A percentile compares a stretch with the other conserved stretches of the same genome.
phyloP scores from a whole-genome alignment of 78 protist genomes.

The Monocercomonoides exilis region DNA sequence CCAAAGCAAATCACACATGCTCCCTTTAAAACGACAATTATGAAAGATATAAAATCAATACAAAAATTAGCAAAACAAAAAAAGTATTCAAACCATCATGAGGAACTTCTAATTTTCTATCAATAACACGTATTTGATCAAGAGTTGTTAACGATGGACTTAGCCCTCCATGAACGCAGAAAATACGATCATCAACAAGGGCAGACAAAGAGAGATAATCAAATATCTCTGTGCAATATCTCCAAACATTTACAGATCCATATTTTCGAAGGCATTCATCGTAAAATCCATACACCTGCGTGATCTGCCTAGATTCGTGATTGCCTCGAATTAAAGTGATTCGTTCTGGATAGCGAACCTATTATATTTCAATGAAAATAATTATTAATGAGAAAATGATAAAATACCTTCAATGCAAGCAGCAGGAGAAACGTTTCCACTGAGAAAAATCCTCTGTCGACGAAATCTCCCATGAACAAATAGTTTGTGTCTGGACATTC shows the following conservation, averaged over 20 bases:
- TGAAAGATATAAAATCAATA: too few relatives aligned
- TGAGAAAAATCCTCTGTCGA: conserved; percentile 95
- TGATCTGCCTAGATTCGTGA: conserved; percentile 98
- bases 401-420: conserved; percentile 81
- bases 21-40: neutral
- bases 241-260: conserved; percentile 94
- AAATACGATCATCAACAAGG: conserved; percentile 74
- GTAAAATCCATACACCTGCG: conserved; percentile 98
- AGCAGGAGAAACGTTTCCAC: conserved; percentile 93
- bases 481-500: conserved; percentile 89
- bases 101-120: neutral
- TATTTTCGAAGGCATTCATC: conserved; percentile 97
- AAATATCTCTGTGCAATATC: conserved; percentile 92
- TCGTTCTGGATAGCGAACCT: conserved; percentile 32
- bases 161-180: conserved; percentile 98
- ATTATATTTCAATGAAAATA: neutral
- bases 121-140: conserved; percentile 83
- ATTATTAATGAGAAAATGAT: neutral
- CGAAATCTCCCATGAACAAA: conserved; percentile 98
- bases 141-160: conserved; percentile 82
- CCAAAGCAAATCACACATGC: conserved; percentile 7
- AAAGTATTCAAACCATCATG: neutral
- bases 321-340: conserved; percentile 94
- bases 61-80: too few relatives aligned
- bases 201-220: conserved; percentile 92